Evolutionary conservation across 306 rosid genomes (phyloP).

Genomic region (Quercus berberidifolia): DNA sequence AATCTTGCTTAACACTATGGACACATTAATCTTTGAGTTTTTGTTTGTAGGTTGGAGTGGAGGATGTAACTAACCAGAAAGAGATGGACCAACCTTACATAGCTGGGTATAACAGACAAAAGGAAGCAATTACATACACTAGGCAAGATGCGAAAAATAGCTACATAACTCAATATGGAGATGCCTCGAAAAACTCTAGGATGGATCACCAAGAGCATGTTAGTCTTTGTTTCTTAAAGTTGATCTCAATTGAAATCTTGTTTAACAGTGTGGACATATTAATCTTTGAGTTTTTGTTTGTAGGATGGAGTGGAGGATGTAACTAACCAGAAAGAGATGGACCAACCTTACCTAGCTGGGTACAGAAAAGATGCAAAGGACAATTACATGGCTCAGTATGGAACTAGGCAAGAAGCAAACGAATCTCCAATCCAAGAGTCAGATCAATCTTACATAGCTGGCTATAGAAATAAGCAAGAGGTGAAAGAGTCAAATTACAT

Average conservation of each 20-base stretch:
- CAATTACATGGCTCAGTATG: too few species aligned
- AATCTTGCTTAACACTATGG: too few species aligned
- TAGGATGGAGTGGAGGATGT: constrained; percentile 9
- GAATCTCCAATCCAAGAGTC: neutral
- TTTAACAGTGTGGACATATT: too few species aligned
- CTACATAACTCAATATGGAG: neutral
- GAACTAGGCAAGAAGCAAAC: constrained; percentile 2
- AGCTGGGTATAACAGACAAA: too few species aligned
- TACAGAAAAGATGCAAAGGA: neutral
- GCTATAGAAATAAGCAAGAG: neutral
- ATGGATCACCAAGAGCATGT: neutral
- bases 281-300: neutral
- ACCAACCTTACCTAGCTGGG: neutral
- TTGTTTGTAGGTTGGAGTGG: too few species aligned
- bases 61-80: too few species aligned
- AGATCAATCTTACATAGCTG: neutral
- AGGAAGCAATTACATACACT: neutral
- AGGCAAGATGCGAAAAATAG: neutral
- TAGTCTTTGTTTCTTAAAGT: neutral
- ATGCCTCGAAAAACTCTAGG: neutral
- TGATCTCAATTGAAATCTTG: neutral
- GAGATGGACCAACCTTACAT: too few species aligned
- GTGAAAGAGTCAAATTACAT: neutral
- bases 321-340: neutral
- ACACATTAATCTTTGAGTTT: too few species aligned